Conservation (phyloP, 441 rosid species). For the Populus trichocarpa region DNA sequence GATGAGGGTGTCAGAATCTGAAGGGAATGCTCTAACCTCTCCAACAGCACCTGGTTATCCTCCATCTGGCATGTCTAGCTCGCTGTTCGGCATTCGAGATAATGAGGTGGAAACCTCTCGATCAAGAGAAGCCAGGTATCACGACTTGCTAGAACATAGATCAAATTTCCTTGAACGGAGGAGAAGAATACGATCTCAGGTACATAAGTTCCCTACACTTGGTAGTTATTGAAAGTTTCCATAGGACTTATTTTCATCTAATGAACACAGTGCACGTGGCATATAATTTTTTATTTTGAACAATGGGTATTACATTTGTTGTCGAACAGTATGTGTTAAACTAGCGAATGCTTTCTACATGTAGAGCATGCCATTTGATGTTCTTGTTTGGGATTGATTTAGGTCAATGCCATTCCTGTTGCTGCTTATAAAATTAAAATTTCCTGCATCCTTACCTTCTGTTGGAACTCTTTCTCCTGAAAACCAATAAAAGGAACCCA, state of each 20-base stretch:
- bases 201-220: slow-evolving; percentile 29
- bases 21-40: slow-evolving; percentile 27
- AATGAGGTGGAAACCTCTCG: slow-evolving; percentile 55
- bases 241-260: not conserved
- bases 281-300: slow-evolving; percentile 2
- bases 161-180: slow-evolving; percentile 89
- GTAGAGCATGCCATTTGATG: not conserved
- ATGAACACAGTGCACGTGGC: slow-evolving; percentile 5
- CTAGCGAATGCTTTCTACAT: not conserved
- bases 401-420: not conserved
- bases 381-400: slow-evolving; percentile 3
- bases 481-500: not conserved
- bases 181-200: slow-evolving; percentile 98
- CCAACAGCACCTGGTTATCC: slow-evolving; percentile 44
- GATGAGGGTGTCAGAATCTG: slow-evolving; percentile 32
- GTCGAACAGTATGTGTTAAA: not conserved
- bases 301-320: not conserved
- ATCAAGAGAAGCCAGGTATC: slow-evolving; percentile 78
- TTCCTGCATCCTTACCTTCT: slow-evolving; percentile 6
- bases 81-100: slow-evolving; percentile 51
- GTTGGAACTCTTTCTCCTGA: slow-evolving; percentile 9
- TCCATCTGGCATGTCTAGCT: slow-evolving; percentile 40
- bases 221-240: not conserved
- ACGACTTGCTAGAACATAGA: slow-evolving; percentile 81
- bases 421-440: not conserved